phyloP scores from a whole-genome alignment of 192 early-diverging fungal genomes.

The Entomortierella parvispora region DNA sequence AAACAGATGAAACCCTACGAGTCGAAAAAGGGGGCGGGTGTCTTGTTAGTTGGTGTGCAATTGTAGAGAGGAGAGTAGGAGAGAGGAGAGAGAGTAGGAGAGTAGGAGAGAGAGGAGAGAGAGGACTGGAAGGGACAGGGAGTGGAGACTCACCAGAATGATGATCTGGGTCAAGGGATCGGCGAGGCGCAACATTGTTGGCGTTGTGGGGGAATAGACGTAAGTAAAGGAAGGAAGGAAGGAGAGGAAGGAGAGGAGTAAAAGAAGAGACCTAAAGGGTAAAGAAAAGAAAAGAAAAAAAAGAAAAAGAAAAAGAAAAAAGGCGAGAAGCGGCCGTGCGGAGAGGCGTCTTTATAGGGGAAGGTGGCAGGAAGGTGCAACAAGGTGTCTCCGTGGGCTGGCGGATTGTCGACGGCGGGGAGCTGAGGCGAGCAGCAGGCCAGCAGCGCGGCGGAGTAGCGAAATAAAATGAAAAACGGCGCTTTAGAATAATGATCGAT shows the following conservation, averaged over 20 bases:
- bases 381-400: too few species aligned
- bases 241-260: not conserved
- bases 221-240: constrained; percentile 1
- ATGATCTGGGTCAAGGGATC: constrained; percentile 49
- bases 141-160: constrained; percentile 39
- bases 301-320: constrained; percentile 17
- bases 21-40: constrained; percentile 25
- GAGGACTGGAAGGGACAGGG: not conserved
- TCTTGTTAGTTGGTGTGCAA: too few species aligned
- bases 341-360: constrained; percentile 15
- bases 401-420: too few species aligned
- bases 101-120: not conserved
- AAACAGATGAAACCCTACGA: constrained; percentile 79
- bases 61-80: not conserved
- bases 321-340: constrained; percentile 1
- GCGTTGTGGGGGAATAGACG: not conserved
- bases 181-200: constrained; percentile 21
- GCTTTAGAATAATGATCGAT: too few species aligned
- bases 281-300: not conserved
- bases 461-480: too few species aligned
- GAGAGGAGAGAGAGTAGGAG: not conserved
- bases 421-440: too few species aligned
- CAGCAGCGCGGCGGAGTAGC: too few species aligned
- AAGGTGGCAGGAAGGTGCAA: too few species aligned
- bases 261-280: not conserved